These are phyloP conservation scores for Arbutus unedo DNA, from an alignment of 148 eudicot species.

Conservation along the genomic window DNA sequence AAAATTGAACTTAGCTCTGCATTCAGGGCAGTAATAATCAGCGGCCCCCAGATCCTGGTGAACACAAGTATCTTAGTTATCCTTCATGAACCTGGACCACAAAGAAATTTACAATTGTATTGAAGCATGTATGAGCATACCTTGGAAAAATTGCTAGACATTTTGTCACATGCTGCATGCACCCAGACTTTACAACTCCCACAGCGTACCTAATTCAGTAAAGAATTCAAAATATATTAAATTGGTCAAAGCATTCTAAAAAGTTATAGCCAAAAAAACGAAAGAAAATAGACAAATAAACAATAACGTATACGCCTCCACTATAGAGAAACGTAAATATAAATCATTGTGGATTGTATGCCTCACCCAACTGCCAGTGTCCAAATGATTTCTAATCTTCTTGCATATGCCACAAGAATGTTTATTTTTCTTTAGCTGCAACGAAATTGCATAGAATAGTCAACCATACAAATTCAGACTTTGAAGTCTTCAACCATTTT, in stretches of 20 bases:
- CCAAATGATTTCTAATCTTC: conserved; percentile 61
- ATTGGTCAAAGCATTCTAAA: neutral
- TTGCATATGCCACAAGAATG: conserved; percentile 79
- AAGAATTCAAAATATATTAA: conserved; percentile 8
- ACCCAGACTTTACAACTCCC: conserved; percentile 82
- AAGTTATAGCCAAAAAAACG: neutral
- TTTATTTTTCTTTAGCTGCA: conserved; percentile 56
- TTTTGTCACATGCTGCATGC: conserved; percentile 76
- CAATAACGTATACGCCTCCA: neutral
- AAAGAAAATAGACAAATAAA: neutral
- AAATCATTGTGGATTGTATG: conserved; percentile 10
- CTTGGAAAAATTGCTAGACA: conserved; percentile 65
- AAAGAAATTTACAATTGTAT: neutral
- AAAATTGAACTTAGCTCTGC: conserved; percentile 74
- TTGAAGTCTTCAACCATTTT: neutral
- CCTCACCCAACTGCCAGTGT: conserved; percentile 72
- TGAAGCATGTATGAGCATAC: conserved; percentile 21
- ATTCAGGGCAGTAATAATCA: conserved; percentile 79
- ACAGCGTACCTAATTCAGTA: conserved; percentile 52
- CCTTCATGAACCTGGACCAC: neutral
- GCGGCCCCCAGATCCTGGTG: conserved; percentile 56
- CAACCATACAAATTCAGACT: conserved; percentile 7
- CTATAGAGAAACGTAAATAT: neutral
- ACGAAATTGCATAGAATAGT: conserved; percentile 8
- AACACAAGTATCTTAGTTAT: conserved; percentile 16